Evolutionary conservation across 2,329 filamentous ascomycete genomes (phyloP), one percentile per base, ranked within the genome.

Genomic region (Pleoardoris graminearum): DNA sequence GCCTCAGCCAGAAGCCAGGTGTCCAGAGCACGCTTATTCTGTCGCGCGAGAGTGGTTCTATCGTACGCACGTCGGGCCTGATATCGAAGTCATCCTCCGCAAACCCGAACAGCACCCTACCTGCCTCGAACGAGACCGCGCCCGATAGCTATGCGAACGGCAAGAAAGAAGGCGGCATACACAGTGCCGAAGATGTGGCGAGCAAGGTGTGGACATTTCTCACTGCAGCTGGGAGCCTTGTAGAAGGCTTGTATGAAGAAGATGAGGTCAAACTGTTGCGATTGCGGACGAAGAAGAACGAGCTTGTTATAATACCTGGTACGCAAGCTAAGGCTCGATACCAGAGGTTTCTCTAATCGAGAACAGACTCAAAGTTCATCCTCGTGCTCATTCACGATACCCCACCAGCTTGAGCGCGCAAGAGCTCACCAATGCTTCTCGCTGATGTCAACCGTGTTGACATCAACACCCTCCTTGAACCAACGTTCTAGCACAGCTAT

Each of bases 331-430:
- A 7, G 27, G 5, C 17, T 21, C 14, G 32, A 19, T n/a, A 25
- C 7, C 23, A 11, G 19, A 35, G 16, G 17, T 39, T 17, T 10
- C 7, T 48, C 61, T 71, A 54, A 68, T 35, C 1, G 35, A 56
- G 19, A 32, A 14, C 52, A 71, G 90, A 93, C 71, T 68, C 82
- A 35, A 91, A 90, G 67, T 95, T 89, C 73, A 78, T 94, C 41
- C 80, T 93, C 32, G 84, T 92, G 49, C 87, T 91, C 32, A 83
- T 93, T 50, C 89, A 93, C 74, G 89, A 92, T 69, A 91, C 89
- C n/a, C 86, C 88, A 33, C 82, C 85, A 7, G 85, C 85, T 21
- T 65, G 89, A 70, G 69, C 27, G 38, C 38, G 30, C n/a, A 27
- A 7, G 10, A 27, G 23, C 53, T 52, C 52, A 79, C 87, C 87